These are phyloP conservation scores for Cylindrotheca fusiformis DNA, from an alignment of 108 stramenopile genomes.

Conservation along the genomic window DNA sequence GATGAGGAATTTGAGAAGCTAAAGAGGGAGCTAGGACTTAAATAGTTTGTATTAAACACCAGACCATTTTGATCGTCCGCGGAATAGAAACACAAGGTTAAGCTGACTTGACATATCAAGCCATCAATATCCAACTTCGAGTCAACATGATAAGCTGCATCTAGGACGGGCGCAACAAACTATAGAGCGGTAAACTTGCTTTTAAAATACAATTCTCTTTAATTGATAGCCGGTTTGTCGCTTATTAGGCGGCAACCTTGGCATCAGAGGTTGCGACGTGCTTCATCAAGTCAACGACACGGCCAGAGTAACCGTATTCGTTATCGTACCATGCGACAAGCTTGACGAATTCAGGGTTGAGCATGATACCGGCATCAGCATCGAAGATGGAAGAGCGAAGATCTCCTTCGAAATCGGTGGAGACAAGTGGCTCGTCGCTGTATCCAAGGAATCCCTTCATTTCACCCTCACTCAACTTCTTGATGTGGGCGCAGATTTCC, in stretches of 20 bases:
- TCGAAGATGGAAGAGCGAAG: conserved; percentile 98
- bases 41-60: too few species aligned
- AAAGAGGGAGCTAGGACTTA: conserved; percentile 80
- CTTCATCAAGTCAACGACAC: conserved; percentile 96
- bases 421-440: conserved; percentile 97
- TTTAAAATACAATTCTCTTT: too few species aligned
- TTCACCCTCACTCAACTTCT: conserved; percentile 86
- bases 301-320: conserved; percentile 94
- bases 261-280: conserved; percentile 91
- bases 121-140: too few species aligned
- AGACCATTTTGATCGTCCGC: too few species aligned
- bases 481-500: conserved; percentile 95
- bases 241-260: conserved; percentile 73
- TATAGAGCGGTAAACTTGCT: too few species aligned
- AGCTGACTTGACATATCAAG: too few species aligned
- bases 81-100: too few species aligned
- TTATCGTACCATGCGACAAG: conserved; percentile 97
- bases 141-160: too few species aligned
- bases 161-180: too few species aligned
- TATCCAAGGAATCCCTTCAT: conserved; percentile 99
- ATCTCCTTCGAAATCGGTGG: conserved; percentile 96
- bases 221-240: too few species aligned
- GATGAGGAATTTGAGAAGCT: conserved; percentile 89
- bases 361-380: conserved; percentile 97
- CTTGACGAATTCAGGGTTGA: conserved; percentile 95